Base-by-base conservation (phyloP, 352 stramenopile genomes). In the Elongisporangium anandrum region DNA sequence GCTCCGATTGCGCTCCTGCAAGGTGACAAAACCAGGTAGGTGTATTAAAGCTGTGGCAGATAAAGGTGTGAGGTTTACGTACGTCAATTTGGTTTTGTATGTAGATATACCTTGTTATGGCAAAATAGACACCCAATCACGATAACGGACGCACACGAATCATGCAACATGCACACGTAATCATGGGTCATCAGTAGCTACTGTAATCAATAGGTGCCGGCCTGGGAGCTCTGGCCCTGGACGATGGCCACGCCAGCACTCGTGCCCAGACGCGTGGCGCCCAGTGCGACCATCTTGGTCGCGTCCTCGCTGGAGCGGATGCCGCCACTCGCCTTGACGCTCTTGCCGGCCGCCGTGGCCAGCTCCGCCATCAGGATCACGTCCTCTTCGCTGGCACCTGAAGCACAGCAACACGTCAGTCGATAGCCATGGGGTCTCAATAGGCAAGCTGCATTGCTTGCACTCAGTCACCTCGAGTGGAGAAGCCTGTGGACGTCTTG, bases 401-500 rank as follows among this genome's bases (percentile, higher is more conserved):
- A 57, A 57, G 15, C 10, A 22, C n/a, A 50, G 23, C 7, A 56
- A 45, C 55, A 4, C n/a, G 60, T 64, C 50, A 63, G 24, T 57
- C 41, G 2, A 19, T 29, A n/a, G n/a, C n/a, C n/a, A n/a, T n/a
- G n/a, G n/a, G n/a, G n/a, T n/a, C n/a, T n/a, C 7, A 34, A 3
- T 47, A 59, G 8, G 3, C 19, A 22, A 39, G 13, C n/a, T 50
- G n/a, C 23, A 64, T 54, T 3, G n/a, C 10, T 9, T 56, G 10
- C 55, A 53, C 6, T 26, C 19, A 69, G 66, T 23, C 38, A 82
- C 76, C 78, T n/a, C 84, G 77, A n/a, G 79, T 89, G 49, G 79
- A 90, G 65, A 94, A 95, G 9, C 85, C 85, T 13, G 85, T 96
- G 17, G 83, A 94, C 9, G 87, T 96, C 72, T 95, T 95, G 67